Evolutionary conservation across 108 stramenopile genomes (phyloP).

Genomic region (Nitzschia sp.): DNA sequence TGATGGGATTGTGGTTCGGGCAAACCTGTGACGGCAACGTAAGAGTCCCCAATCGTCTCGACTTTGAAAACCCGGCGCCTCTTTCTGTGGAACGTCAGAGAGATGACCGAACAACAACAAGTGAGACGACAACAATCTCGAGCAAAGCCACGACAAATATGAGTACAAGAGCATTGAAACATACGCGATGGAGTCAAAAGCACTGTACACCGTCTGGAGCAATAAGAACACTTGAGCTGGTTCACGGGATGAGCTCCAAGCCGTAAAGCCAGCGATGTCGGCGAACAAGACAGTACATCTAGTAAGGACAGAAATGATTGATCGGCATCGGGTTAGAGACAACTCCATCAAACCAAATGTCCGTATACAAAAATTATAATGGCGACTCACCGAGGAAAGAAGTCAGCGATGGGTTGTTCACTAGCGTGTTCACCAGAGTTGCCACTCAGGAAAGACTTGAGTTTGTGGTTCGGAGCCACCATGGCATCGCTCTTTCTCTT

Average conservation of each 20-base stretch:
- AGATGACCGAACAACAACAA: too few species aligned
- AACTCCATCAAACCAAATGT: too few species aligned
- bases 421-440: background rate
- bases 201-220: constrained; percentile 45
- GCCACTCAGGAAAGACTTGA: constrained; percentile 4
- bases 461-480: constrained; percentile 9
- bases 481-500: constrained; percentile 1
- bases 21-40: constrained; percentile 10
- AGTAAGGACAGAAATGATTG: too few species aligned
- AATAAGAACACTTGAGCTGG: constrained; percentile 57
- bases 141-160: too few species aligned
- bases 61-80: constrained; percentile 36
- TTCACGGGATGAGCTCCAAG: constrained; percentile 46
- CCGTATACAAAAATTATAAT: background rate
- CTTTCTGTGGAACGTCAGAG: too few species aligned
- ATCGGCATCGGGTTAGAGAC: too few species aligned
- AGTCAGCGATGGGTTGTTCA: constrained; percentile 54
- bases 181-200: constrained; percentile 32
- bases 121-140: too few species aligned
- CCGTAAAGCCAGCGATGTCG: constrained; percentile 45
- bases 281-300: constrained; percentile 53
- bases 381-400: constrained; percentile 47
- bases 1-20: constrained; percentile 28
- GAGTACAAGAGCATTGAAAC: too few species aligned
- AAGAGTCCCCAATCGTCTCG: constrained; percentile 28